phyloP scores from a whole-genome alignment of 2,329 filamentous ascomycete species.

The Fusarium keratoplasticum region DNA sequence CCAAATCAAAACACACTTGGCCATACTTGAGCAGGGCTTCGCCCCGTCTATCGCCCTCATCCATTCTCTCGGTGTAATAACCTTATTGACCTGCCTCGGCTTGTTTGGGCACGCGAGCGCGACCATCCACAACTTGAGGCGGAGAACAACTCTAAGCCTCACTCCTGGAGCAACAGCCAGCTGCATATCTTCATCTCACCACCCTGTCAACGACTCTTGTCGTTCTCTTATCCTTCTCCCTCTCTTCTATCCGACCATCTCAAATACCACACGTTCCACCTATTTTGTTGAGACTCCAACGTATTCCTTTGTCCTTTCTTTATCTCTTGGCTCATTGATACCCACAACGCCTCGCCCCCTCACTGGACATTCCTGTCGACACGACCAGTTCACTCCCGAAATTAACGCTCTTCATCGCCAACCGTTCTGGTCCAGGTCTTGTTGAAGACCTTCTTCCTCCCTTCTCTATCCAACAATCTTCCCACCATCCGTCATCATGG shows the following conservation, averaged over 20 bases:
- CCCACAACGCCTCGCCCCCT: neutral
- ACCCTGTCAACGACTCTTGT: neutral
- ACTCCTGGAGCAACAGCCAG: conserved; percentile 8
- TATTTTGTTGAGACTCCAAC: neutral
- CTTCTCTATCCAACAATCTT: neutral
- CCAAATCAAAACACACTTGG: neutral
- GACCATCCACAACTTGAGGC: conserved; percentile 14
- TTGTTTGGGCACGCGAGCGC: conserved; percentile 8
- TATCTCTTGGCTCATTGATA: neutral
- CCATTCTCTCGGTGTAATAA: neutral
- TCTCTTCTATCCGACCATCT: neutral
- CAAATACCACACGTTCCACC: neutral
- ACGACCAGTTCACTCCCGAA: neutral
- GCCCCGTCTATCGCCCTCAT: conserved; percentile 6
- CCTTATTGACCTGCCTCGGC: conserved; percentile 26
- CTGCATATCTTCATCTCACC: conserved; percentile 19
- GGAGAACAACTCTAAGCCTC: conserved; percentile 35
- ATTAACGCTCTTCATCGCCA: neutral
- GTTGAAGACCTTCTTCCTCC: neutral
- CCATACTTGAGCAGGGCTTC: conserved; percentile 19
- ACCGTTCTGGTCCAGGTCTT: neutral
- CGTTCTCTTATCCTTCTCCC: neutral
- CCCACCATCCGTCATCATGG: conserved; percentile 33
- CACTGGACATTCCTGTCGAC: neutral
- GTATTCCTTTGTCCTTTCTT: neutral